These are phyloP conservation scores for Leccinellum rugosiceps DNA, from an alignment of 768 basidiomycete species.

Conservation along the genomic window DNA sequence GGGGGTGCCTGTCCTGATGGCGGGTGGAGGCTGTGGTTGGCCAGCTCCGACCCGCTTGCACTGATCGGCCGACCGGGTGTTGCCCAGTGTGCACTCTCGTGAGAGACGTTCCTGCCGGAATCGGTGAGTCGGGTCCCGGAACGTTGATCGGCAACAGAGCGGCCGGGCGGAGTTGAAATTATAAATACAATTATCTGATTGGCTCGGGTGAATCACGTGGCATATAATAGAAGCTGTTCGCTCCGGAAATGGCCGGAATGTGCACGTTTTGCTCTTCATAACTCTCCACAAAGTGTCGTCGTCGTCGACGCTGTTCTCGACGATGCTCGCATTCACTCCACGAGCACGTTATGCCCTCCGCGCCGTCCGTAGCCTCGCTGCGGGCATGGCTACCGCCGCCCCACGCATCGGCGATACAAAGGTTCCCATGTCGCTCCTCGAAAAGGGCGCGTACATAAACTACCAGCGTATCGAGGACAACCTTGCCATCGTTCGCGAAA, in stretches of 20 bases:
- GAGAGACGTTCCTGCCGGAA: neutral
- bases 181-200: neutral
- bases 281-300: conserved; percentile 9
- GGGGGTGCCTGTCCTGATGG: neutral
- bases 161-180: conserved; percentile 2
- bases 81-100: neutral
- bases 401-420: conserved; percentile 86
- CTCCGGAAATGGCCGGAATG: neutral
- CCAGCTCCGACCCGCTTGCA: neutral
- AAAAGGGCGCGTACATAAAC: conserved; percentile 83
- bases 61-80: neutral
- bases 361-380: conserved; percentile 49
- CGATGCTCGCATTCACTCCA: conserved; percentile 62
- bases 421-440: conserved; percentile 84
- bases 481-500: conserved; percentile 79
- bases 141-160: conserved; percentile 4
- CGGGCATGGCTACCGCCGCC: conserved; percentile 79
- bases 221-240: neutral
- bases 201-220: neutral
- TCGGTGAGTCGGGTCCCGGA: neutral
- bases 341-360: conserved; percentile 53
- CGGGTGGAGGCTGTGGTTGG: neutral
- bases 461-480: conserved; percentile 98
- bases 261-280: neutral
- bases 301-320: conserved; percentile 32